phyloP scores from a whole-genome alignment of 768 basidiomycete genomes.

The Rhizopogon salebrosus region DNA sequence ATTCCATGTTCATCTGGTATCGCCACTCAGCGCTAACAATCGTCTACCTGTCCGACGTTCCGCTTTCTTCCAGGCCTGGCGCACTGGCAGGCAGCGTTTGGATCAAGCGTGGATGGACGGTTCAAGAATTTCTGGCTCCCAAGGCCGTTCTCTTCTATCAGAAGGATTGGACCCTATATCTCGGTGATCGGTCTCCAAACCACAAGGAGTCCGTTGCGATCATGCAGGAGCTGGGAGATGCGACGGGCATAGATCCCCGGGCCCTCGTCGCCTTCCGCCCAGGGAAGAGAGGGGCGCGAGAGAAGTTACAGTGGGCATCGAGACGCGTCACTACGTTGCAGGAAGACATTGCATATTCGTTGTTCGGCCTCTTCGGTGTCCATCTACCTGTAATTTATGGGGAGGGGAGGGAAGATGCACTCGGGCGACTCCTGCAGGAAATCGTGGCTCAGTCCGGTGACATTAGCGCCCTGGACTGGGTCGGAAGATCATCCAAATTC shows the following conservation, averaged over 20 bases:
- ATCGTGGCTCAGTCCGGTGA: not conserved
- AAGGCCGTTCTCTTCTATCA: conserved; percentile 24
- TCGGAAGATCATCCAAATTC: not conserved
- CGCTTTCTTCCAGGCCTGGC: not conserved
- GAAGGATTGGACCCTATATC: conserved; percentile 13
- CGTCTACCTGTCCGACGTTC: not conserved
- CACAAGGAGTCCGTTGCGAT: not conserved
- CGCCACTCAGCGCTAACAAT: not conserved
- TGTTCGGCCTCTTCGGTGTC: conserved; percentile 7
- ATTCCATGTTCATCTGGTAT: not conserved
- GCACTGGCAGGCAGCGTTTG: not conserved
- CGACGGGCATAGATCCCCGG: not conserved
- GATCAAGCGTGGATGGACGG: conserved; percentile 17
- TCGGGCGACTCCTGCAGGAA: not conserved
- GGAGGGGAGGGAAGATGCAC: not conserved
- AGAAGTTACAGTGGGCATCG: conserved; percentile 9
- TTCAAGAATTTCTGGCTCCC: conserved; percentile 22
- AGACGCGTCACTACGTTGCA: conserved; percentile 6
- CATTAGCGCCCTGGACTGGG: not conserved
- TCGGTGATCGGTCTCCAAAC: not conserved
- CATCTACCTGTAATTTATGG: conserved; percentile 9
- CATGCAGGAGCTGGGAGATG: not conserved
- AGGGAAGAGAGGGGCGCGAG: not conserved
- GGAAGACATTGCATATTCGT: conserved; percentile 10
- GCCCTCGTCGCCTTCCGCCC: not conserved